Evolutionary conservation across 73 alveolate genomes (phyloP), one percentile per base, ranked within the genome.

Genomic region (Diophrys appendiculata): DNA sequence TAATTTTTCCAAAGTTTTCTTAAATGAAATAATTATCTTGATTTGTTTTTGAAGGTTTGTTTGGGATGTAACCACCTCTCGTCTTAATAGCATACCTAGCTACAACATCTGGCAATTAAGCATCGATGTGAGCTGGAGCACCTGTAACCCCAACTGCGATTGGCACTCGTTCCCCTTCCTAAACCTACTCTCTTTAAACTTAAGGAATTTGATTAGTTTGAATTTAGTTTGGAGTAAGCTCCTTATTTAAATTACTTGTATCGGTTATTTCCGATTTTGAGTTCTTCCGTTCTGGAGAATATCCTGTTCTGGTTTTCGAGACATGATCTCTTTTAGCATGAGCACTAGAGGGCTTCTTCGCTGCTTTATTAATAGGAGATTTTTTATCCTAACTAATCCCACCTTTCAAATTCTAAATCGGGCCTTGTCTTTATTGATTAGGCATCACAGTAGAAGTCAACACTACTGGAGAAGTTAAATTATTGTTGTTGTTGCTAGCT

Each of bases 41-140:
- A 55, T 88, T 88, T 31, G 69, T 33, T 77, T 88, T 88, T 29
- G 76, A 31, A 22, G 52, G 65, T 1, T 82, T 68, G 0, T 60
- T 67, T 0, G 91, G 89, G 43, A 88, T 82, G 34, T 56, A 75
- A 26, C 95, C 95, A 33, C 64, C 54, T 82, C 90, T 74, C 0
- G 91, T 64, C 52, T 76, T 76, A 77, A 76, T 60, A 2, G 95
- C 82, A 56, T 76, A 82, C 3, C 54, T 76, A 27, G 65, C 80
- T 33, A 88, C 90, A 29, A 54, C 80, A 24, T 72, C 79, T 0
- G 31, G 34, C 1, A 75, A 52, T n/a, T 26, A 25, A 3, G 83
- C 67, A 0, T 52, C 83, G 28, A 75, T 67, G 5, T 43, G 60
- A 43, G 60, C n/a, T 43, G 60, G 5, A 11, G 60, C 18, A 18